Evolutionary conservation across 2,329 filamentous ascomycete genomes (phyloP).

Genomic region (Diaporthe sp.): DNA sequence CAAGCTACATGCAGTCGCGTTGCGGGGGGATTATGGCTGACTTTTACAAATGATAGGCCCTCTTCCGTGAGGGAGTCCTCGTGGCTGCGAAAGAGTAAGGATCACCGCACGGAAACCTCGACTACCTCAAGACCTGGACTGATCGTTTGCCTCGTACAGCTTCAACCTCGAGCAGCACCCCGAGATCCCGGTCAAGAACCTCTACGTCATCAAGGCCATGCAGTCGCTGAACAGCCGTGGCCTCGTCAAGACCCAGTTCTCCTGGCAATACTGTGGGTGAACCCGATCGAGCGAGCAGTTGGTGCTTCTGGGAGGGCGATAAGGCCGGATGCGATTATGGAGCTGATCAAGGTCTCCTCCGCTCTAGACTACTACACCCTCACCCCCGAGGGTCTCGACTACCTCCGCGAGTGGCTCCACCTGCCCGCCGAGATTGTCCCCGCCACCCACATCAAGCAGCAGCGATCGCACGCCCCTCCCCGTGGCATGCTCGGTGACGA

Average conservation of each 20-base stretch:
- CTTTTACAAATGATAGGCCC: slow-evolving; percentile 55
- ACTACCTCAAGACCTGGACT: slow-evolving; percentile 9
- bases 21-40: slow-evolving; percentile 37
- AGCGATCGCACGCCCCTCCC: slow-evolving; percentile 97
- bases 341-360: slow-evolving; percentile 5
- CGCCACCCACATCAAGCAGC: slow-evolving; percentile 99
- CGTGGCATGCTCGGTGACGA: slow-evolving; percentile 97
- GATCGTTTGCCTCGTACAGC: slow-evolving; percentile 41
- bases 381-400: slow-evolving; percentile 99
- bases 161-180: slow-evolving; percentile 97
- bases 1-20: not conserved
- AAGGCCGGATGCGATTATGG: not conserved
- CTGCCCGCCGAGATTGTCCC: slow-evolving; percentile 99
- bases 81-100: slow-evolving; percentile 91
- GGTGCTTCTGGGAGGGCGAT: not conserved
- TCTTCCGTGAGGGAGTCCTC: slow-evolving; percentile 93
- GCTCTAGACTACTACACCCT: slow-evolving; percentile 95
- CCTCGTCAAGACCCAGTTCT: slow-evolving; percentile 99
- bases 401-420: slow-evolving; percentile 99
- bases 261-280: slow-evolving; percentile 84
- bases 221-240: slow-evolving; percentile 98
- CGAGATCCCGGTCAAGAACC: slow-evolving; percentile 99
- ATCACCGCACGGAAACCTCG: slow-evolving; percentile 20
- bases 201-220: slow-evolving; percentile 98
- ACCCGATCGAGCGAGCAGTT: not conserved